These are phyloP conservation scores for Camelina laxa DNA, from an alignment of 345 rosid genomes.

Conservation along the genomic window DNA sequence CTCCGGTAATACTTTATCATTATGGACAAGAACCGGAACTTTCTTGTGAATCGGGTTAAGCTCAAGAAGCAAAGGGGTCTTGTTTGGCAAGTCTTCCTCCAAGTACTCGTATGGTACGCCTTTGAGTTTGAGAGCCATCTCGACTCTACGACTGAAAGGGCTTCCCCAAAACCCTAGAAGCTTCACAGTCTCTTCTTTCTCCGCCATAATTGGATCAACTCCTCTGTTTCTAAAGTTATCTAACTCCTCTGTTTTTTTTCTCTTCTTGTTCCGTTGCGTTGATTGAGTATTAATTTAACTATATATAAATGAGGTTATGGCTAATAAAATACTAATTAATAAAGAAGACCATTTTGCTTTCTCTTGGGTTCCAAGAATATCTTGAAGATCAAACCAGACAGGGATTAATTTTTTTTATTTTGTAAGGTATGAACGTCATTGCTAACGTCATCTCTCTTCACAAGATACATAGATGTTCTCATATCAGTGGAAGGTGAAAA, in stretches of 20 bases:
- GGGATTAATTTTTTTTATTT: not conserved
- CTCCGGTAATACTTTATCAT: conserved; percentile 43
- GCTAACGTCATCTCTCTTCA: not conserved
- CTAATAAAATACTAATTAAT: not conserved
- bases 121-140: conserved; percentile 51
- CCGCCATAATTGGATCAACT: not conserved
- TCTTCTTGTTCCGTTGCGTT: not conserved
- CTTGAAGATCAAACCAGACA: conserved; percentile 7
- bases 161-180: conserved; percentile 49
- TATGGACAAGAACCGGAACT: conserved; percentile 49
- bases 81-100: conserved; percentile 45
- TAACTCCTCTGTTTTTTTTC: not conserved
- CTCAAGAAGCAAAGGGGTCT: conserved; percentile 43
- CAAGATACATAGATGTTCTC: no score
- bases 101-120: conserved; percentile 47
- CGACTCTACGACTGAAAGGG: conserved; percentile 41
- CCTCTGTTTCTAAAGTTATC: not conserved
- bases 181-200: conserved; percentile 43
- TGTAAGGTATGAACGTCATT: conserved; percentile 9
- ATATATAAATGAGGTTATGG: not conserved
- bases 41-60: conserved; percentile 48
- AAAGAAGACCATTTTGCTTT: not conserved
- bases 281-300: not conserved
- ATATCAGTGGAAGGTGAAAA: no score
- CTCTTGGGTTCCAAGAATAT: conserved; percentile 5